Percentiles rank a stretch among this genome's conserved stretches.
Evolutionary conservation across 805 yeast species (phyloP).

Genomic region (Zygosaccharomyces bisporus): DNA sequence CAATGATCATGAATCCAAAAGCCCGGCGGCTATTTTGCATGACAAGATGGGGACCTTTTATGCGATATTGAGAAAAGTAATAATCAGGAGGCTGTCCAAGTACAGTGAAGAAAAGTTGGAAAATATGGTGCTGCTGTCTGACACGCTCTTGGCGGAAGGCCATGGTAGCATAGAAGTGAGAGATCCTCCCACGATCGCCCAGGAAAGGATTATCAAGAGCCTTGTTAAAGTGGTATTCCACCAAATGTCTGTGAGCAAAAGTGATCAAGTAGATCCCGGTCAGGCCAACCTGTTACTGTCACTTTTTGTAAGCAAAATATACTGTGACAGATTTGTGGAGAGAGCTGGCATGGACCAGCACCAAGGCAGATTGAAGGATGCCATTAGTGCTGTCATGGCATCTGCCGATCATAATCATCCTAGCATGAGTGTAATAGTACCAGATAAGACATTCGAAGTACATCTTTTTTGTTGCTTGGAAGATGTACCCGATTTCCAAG

Average conservation of each 20-base stretch:
- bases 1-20: slow-evolving; percentile 2
- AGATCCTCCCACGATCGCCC: slow-evolving; percentile 28
- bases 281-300: slow-evolving; percentile 27
- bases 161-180: slow-evolving; percentile 28
- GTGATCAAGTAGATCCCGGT: slow-evolving; percentile 19
- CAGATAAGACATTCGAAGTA: slow-evolving; percentile 6
- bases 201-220: slow-evolving; percentile 22
- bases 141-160: slow-evolving; percentile 23
- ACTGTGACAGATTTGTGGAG: slow-evolving; percentile 16
- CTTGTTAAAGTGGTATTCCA: slow-evolving; percentile 25
- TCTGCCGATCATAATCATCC: not conserved
- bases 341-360: slow-evolving; percentile 2
- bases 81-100: slow-evolving; percentile 15
- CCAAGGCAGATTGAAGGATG: slow-evolving; percentile 3
- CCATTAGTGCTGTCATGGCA: not conserved
- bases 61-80: slow-evolving; percentile 15
- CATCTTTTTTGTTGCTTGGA: slow-evolving; percentile 20
- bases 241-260: slow-evolving; percentile 14
- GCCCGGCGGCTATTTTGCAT: slow-evolving; percentile 1
- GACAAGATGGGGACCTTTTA: slow-evolving; percentile 14
- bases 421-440: not conserved
- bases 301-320: slow-evolving; percentile 24
- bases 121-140: slow-evolving; percentile 13
- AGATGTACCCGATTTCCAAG: slow-evolving; percentile 8
- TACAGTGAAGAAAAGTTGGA: slow-evolving; percentile 7